Evolutionary conservation across 164 flowering plant genomes (phyloP), one percentile per base, ranked within the genome.

Genomic region (Buxus sempervirens): DNA sequence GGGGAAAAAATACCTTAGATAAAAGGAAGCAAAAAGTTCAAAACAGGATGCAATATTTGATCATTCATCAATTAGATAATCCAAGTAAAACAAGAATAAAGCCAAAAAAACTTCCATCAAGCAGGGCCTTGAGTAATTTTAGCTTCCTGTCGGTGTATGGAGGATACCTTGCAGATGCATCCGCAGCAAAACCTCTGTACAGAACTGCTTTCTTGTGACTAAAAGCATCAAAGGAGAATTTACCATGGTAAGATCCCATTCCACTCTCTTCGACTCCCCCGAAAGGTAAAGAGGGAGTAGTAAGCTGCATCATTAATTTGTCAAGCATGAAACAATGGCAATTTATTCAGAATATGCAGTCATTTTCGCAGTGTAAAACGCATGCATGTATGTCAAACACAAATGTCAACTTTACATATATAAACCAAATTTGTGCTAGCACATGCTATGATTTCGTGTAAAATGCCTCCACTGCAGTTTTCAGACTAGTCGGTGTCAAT

Each of bases 231-330:
- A 89, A 89, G 21, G 96, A 89, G 79, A 86, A 84, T 68, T 93
- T 93, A 15, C 96, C 96, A 64, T 93, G 95, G 79, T 88, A 93
- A n/a, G 87, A 24, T 54, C 96, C 98, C 69, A 79, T 84, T 58
- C 98, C 98, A 75, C 98, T 93, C 75, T 87, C 96, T 20, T 88
- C 93, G 13, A 91, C 98, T 66, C 98, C 98, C 71, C 98, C 98
- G 75, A 94, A 91, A 49, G 98, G 98, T 65, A 93, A 66, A 28
- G 74, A 72, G 66, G 51, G 77, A 59, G 70, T 75, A 0, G 89
- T 76, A 69, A 88, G 78, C 98, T 93, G 94, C 83, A 82, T 14
- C 68, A 66, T 41, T 58, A 72, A 70, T 58, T 60, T 27, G 12
- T 58, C 21, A 54, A 21, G 8, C 26, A 38, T n/a, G 32, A 49